Base-by-base conservation (phyloP, 2,329 filamentous ascomycete species). In the Alternaria metachromatica region DNA sequence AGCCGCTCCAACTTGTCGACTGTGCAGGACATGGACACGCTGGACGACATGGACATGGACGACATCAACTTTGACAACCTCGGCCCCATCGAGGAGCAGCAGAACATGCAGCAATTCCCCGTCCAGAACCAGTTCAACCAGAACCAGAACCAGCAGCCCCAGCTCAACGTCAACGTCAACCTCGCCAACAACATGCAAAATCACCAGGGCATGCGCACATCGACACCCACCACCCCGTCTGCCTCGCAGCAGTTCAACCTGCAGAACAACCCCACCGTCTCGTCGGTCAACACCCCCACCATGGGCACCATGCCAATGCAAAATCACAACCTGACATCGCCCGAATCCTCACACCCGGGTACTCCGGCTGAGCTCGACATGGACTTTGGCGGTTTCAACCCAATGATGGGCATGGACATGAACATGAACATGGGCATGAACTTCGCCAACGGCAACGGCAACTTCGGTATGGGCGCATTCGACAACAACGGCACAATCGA, bases 201-300 rank as follows among this genome's bases (percentile, higher is more conserved):
- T 25, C 92, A 92, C 76, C 90, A 96, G 77, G 93, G 91, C 13
- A 87, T 97, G 63, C 90, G 93, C 62, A 92, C 90, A 10, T 96
- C 94, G 5, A 93, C 94, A 67, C 95, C 94, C 1, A 89, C 92
- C 5, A 97, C 95, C 1, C 95, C 95, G 3, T 90, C 92, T 25
- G 88, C 90, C 50, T 84, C 86, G 44, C 82, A 83, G 64, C 81
- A 80, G 58, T 93, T 95, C 74, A 90, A 90, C 54, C 89, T 97
- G 70, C 91, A 94, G 78, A 93, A 97, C 79, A 97, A 97, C 79
- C 95, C 95, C 15, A 97, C 94, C 1, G 95, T 98, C 18, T 99
- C 96, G 4, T 97, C 94, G 4, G 95, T 97, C 59, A 98, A 97
- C 80, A 98, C 95, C 0, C 95, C 95, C 0, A 97, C 94, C 0